Base-by-base conservation (phyloP, 768 basidiomycete genomes). In the Mycena pura region DNA sequence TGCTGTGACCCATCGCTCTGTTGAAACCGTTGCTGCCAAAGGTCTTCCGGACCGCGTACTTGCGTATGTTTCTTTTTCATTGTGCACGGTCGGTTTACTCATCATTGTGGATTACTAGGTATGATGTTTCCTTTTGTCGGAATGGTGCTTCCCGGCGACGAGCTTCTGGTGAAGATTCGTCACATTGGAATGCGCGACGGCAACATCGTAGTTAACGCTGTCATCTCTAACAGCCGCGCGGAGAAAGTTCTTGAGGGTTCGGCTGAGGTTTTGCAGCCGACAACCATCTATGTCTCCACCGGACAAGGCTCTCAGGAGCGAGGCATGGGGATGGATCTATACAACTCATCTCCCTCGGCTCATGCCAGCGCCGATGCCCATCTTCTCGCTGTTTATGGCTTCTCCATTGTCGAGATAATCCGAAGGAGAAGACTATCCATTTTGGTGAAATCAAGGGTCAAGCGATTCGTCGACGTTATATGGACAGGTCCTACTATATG, bases 371-470 rank as follows among this genome's bases (percentile, higher is more conserved):
- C 96, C 50, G 96, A 99, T 70, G 85, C 88, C 41, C 96, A 99
- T 74, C 82, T 99, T 49, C 89, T 91, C 45, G 90, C 93, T 25
- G 94, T 96, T 5, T 98, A 99, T 69, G 97, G 97, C 43, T 99
- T 99, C 82, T 98, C 96, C 5, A 99, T 99, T 73, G 82, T 98
- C 70, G 96, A 99, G 74, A 96, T 74, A 98, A 99, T 74, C 96
- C 96, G 19, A 97, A 95, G 83, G 89, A 92, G 76, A 95, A 98
- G 82, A 99, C 95, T 0, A 90, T 99, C 68, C 96, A 99, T 76
- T 99, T 99, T 67, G 97, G 97, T 81, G 97, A 97, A 73, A 93
- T 99, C 76, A 98, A 98, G 79, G 97, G 97, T 38, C 96, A 99
- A 73, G 96, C 90, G 3, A 99, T 99, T 65, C 92, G 97, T 27